Base-by-base conservation (phyloP, 2,329 filamentous ascomycete genomes). In the Colletotrichum sublineola region DNA sequence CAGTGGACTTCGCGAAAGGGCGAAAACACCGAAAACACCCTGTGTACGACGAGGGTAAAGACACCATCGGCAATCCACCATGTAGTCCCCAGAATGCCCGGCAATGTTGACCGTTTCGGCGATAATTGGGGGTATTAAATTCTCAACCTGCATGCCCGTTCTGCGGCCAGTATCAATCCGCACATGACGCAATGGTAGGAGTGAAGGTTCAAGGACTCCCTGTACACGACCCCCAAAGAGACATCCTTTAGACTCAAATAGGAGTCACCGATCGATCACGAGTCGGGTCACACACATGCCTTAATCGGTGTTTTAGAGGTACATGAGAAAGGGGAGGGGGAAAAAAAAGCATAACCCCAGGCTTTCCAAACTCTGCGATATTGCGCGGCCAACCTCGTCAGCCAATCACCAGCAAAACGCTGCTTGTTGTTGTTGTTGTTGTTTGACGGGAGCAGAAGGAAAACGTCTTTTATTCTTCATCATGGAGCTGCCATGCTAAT, bases 51-150 rank as follows among this genome's bases (percentile, higher is more conserved):
- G 38, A 18, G 56, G 20, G 38, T 15, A 8, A 50, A 67, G 20
- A 67, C 38, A 20, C 18, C 62, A 40, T 71, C 68, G 68, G 68
- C 68, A 71, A 71, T 63, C 33, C 68, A 71, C 14, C 24, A 48
- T 11, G 11, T 18, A 15, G 18, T 1, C 40, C 42, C 42, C 15
- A 44, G 11, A n/a, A 12, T n/a, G 36, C 29, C 57, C 64, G 68
- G 64, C 64, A 63, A 71, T 46, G 29, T 33, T 38, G 15, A 44
- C 33, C 18, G 24, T 33, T 14, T 62, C 65, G 64, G 68, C 65
- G 58, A 53, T 58, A 52, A 20, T 55, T 15, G 56, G 42, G 50
- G 64, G 15, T 68, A n/a, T 71, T 63, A 68, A 68, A 68, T 58
- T 58, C 52, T 20, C 20, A 36, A 7, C 53, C 33, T n/a, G 31